Evolutionary conservation across 2,329 filamentous ascomycete species (phyloP).

Genomic region (Botrytis hyacinthi): DNA sequence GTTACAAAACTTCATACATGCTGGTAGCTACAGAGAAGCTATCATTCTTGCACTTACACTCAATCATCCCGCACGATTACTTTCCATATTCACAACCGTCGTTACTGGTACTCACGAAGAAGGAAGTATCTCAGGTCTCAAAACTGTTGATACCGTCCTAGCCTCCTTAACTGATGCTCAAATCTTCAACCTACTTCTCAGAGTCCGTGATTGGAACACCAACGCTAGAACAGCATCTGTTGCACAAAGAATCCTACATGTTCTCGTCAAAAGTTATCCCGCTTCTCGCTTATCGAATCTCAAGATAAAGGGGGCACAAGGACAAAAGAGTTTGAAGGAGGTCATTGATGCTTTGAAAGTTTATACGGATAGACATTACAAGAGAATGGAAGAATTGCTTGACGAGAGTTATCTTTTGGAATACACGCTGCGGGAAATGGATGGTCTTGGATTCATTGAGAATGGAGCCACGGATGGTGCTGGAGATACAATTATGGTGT

Average conservation of each 20-base stretch:
- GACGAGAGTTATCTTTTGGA: slow-evolving; percentile 95
- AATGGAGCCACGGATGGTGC: slow-evolving; percentile 2
- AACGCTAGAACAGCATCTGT: slow-evolving; percentile 84
- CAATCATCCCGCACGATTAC: slow-evolving; percentile 86
- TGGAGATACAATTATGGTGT: slow-evolving; percentile 22
- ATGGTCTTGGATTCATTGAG: slow-evolving; percentile 43
- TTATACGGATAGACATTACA: slow-evolving; percentile 93
- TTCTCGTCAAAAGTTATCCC: slow-evolving; percentile 77
- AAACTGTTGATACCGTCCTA: slow-evolving; percentile 79
- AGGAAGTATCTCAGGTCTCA: slow-evolving; percentile 62
- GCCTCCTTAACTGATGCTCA: slow-evolving; percentile 79
- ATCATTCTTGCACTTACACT: slow-evolving; percentile 89
- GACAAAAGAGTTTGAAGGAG: slow-evolving; percentile 71
- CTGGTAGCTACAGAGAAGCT: slow-evolving; percentile 85
- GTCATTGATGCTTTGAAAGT: slow-evolving; percentile 82
- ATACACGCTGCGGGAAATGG: slow-evolving; percentile 93
- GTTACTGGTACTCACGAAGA: slow-evolving; percentile 62
- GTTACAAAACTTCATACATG: slow-evolving; percentile 86
- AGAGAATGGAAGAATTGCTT: slow-evolving; percentile 80
- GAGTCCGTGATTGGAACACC: slow-evolving; percentile 95
- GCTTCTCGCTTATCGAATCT: slow-evolving; percentile 72
- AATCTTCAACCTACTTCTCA: slow-evolving; percentile 75
- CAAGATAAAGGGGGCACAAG: slow-evolving; percentile 56
- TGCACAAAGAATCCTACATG: slow-evolving; percentile 80
- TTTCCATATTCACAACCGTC: slow-evolving; percentile 79